A percentile compares a stretch with the other conserved stretches of the same genome.
phyloP scores from a whole-genome alignment of 768 basidiomycete species.

The Kwoniella sp. region DNA sequence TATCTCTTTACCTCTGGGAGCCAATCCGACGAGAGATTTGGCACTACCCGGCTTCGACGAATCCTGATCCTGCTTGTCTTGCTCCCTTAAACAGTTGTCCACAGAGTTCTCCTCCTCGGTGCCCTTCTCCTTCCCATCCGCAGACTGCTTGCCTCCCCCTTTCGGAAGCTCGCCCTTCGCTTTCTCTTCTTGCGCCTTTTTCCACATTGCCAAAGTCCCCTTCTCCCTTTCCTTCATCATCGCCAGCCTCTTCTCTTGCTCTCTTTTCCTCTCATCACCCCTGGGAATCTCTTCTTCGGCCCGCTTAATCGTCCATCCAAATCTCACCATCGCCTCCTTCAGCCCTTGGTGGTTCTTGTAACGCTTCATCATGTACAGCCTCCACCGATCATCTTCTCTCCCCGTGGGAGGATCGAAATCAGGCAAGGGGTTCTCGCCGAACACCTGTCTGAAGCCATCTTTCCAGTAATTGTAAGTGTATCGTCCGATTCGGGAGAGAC shows the following conservation, averaged over 20 bases:
- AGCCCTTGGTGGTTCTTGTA: slow-evolving; percentile 7
- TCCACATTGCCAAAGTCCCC: background rate
- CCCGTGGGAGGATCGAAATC: slow-evolving; percentile 8
- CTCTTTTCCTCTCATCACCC: background rate
- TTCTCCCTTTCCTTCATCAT: background rate
- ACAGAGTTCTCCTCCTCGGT: no score
- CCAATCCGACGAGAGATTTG: no score
- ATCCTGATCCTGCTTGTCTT: no score
- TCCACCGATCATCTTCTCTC: slow-evolving; percentile 7
- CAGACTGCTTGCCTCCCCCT: background rate
- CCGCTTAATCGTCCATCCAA: slow-evolving; percentile 8
- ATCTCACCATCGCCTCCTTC: background rate
- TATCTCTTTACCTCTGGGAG: no score
- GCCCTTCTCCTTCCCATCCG: no score
- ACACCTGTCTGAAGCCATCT: slow-evolving; percentile 4
- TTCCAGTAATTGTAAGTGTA: background rate
- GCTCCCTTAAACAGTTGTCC: no score
- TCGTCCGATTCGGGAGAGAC: slow-evolving; percentile 11
- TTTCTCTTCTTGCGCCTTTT: background rate
- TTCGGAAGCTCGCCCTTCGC: background rate
- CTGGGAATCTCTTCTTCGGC: slow-evolving; percentile 3
- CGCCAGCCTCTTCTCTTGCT: background rate
- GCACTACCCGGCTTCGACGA: no score
- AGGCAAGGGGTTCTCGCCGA: background rate
- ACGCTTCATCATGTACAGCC: slow-evolving; percentile 11